A percentile compares a stretch with the other conserved stretches of the same genome.
Conservation (phyloP, 2,329 filamentous ascomycete genomes). For the Fusarium pseudocircinatum region DNA sequence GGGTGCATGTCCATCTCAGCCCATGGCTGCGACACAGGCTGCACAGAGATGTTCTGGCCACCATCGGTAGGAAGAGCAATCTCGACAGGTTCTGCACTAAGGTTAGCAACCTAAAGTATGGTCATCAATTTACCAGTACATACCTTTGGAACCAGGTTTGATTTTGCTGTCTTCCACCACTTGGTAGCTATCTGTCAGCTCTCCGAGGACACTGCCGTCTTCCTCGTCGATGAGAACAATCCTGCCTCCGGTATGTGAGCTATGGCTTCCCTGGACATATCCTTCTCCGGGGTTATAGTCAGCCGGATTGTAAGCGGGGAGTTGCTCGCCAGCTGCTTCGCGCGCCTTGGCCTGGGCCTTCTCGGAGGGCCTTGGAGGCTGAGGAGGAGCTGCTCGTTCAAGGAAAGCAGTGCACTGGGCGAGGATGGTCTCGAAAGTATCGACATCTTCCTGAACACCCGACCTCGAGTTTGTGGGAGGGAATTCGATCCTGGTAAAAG, state of each 20-base stretch:
- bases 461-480: conserved; percentile 75
- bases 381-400: conserved; percentile 78
- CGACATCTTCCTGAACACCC: conserved; percentile 87
- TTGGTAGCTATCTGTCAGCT: conserved; percentile 83
- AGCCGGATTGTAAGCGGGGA: conserved; percentile 80
- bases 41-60: conserved; percentile 70
- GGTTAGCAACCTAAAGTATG: neutral
- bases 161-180: conserved; percentile 81
- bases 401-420: conserved; percentile 98
- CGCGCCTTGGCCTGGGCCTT: conserved; percentile 53
- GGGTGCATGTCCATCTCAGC: conserved; percentile 84
- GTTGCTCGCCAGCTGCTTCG: conserved; percentile 54
- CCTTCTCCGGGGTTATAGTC: conserved; percentile 82
- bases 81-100: conserved; percentile 73
- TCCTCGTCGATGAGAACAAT: conserved; percentile 96
- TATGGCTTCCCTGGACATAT: conserved; percentile 73
- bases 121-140: neutral
- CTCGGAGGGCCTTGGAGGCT: conserved; percentile 45
- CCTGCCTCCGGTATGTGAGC: conserved; percentile 66
- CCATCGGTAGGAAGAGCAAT: conserved; percentile 77
- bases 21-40: conserved; percentile 75
- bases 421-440: conserved; percentile 96
- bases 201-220: conserved; percentile 93
- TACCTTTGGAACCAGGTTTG: conserved; percentile 91
- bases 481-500: conserved; percentile 94